Percentiles rank a stretch among this genome's conserved stretches.
phyloP scores from a whole-genome alignment of 176 grass and related monocot genomes.

The Otatea glauca region DNA sequence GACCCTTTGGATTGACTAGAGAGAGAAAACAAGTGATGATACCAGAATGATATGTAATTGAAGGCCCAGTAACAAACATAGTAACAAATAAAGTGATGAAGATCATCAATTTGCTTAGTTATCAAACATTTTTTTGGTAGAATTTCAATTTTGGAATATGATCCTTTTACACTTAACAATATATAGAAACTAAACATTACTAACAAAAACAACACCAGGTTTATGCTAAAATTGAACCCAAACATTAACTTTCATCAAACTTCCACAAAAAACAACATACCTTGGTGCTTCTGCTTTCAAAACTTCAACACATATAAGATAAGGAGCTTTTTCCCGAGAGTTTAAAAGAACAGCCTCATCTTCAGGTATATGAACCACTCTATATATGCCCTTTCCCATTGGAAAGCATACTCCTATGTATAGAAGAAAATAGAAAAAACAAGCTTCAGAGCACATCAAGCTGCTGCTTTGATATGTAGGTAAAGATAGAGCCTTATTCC shows the following conservation, averaged over 20 bases:
- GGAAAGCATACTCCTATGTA: constrained; percentile 92
- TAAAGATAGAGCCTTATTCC: constrained; percentile 2
- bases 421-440: constrained; percentile 38
- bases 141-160: neutral
- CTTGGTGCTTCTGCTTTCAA: constrained; percentile 88
- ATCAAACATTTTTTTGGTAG: constrained; percentile 13
- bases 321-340: constrained; percentile 98
- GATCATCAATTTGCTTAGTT: constrained; percentile 1
- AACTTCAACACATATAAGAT: constrained; percentile 99
- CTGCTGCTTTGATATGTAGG: constrained; percentile 18
- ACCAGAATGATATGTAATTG: constrained; percentile 18
- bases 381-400: constrained; percentile 93
- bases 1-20: constrained; percentile 68
- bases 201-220: neutral
- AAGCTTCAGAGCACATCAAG: constrained; percentile 29
- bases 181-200: constrained; percentile 1
- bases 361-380: constrained; percentile 95
- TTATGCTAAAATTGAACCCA: constrained; percentile 36
- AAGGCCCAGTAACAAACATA: constrained; percentile 29
- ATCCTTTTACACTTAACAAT: neutral
- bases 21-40: constrained; percentile 23
- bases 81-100: constrained; percentile 24
- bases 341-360: constrained; percentile 95
- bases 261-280: constrained; percentile 45
- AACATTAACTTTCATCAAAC: constrained; percentile 1